Conservation (phyloP, 2,329 filamentous ascomycete genomes). For the Sordariomycetes sp. region DNA sequence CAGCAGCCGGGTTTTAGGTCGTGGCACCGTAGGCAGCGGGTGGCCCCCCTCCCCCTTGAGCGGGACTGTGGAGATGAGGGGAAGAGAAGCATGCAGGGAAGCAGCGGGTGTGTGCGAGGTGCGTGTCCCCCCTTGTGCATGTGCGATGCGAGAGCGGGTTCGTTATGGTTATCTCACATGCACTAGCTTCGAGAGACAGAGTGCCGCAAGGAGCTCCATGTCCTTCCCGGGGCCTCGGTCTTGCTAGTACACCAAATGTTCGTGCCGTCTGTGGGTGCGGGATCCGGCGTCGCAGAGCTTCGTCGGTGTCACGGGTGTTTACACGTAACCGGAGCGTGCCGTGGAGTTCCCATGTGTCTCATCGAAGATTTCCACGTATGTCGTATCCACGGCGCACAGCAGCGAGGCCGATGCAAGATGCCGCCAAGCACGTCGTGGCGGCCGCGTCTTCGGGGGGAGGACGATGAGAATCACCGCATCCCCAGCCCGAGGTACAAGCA, state of each 20-base stretch:
- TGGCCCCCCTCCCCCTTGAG: neutral
- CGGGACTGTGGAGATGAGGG: neutral
- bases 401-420: constrained; percentile 1
- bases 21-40: constrained; percentile 4
- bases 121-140: neutral
- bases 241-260: neutral
- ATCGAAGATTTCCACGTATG: neutral
- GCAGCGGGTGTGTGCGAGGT: neutral
- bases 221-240: neutral
- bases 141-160: neutral
- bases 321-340: neutral
- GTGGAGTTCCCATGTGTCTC: neutral
- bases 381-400: neutral
- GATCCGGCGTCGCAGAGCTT: neutral
- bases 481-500: neutral
- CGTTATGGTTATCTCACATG: neutral
- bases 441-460: neutral
- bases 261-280: neutral
- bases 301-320: neutral
- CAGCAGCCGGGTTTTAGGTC: neutral
- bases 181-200: neutral
- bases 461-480: neutral
- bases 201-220: neutral
- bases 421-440: neutral
- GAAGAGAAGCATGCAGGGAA: neutral